Evolutionary conservation across 768 basidiomycete genomes (phyloP).

Genomic region (Panaeolus papilionaceus): DNA sequence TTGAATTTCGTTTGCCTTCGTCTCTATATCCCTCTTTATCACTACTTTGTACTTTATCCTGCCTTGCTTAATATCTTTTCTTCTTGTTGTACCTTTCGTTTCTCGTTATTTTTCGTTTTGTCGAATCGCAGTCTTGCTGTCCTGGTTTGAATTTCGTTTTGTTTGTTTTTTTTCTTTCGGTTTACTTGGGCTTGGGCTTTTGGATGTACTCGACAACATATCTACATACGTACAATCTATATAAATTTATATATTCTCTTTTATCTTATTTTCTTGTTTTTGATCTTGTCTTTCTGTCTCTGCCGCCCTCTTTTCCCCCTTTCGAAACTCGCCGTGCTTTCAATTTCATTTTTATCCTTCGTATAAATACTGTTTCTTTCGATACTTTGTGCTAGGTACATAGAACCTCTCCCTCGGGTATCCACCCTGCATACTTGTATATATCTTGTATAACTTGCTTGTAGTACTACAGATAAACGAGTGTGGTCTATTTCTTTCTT

Average conservation of each 20-base stretch:
- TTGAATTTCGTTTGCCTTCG: too few species aligned
- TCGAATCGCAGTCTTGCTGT: neutral
- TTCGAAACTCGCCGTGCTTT: too few species aligned
- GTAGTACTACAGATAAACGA: too few species aligned
- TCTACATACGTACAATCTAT: neutral
- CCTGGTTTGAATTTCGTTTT: neutral
- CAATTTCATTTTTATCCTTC: too few species aligned
- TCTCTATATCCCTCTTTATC: neutral
- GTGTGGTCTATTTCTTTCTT: too few species aligned
- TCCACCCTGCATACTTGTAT: too few species aligned
- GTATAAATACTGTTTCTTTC: too few species aligned
- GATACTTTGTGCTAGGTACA: too few species aligned
- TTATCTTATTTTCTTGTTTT: neutral
- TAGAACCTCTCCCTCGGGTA: too few species aligned
- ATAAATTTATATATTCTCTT: neutral
- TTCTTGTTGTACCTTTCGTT: neutral
- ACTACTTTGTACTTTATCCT: neutral
- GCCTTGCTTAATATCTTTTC: neutral
- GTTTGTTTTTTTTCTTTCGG: neutral
- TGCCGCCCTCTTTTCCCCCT: too few species aligned
- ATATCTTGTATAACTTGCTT: too few species aligned
- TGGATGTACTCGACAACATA: neutral
- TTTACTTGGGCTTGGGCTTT: neutral
- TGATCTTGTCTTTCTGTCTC: neutral
- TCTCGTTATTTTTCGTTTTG: neutral